Base-by-base conservation (phyloP, 441 rosid genomes). In the Jatropha multifida region DNA sequence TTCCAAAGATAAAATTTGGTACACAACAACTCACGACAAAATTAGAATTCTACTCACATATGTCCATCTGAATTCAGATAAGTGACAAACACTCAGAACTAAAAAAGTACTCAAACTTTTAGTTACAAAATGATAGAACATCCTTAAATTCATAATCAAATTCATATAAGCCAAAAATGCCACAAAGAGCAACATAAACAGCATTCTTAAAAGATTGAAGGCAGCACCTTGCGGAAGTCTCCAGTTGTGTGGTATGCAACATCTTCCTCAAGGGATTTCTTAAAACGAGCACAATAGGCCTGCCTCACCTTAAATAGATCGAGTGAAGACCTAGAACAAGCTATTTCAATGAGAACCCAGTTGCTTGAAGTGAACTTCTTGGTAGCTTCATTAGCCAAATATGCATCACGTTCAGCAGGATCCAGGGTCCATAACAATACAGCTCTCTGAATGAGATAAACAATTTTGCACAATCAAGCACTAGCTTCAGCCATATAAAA, bases 241-340 rank as follows among this genome's bases (percentile, higher is more conserved):
- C 99, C 98, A 42, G 84, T 83, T 15, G 94, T 88, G 86, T 93
- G 99, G 51, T 88, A 72, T 2, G 97, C 97, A 20, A 95, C 94
- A 86, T 93, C 99, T 85, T 95, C 99, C 83, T 95, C 99, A 0
- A 95, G 87, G 27, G 97, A 95, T 79, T 82, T 90, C 89, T 90
- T 92, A 75, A 83, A 89, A 0, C 86, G 94, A 81, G 89, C 86
- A 77, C 92, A 98, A 76, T 95, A 93, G 63, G 97, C 94, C 78
- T 91, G 90, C 84, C 89, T 91, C 60, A 71, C 88, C 38, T 79
- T 86, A 54, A 89, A 78, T 46, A 95, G 87, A 55, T 88, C 91
- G 64, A 60, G 61, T 2, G 97, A 86, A 72, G 97, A 75, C 75
- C 98, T 90, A 0, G 94, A 83, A 66, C 99, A 89, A 48, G 97